Conservation (phyloP, 1,284 basidiomycete species). For the Heterobasidion annosum region DNA sequence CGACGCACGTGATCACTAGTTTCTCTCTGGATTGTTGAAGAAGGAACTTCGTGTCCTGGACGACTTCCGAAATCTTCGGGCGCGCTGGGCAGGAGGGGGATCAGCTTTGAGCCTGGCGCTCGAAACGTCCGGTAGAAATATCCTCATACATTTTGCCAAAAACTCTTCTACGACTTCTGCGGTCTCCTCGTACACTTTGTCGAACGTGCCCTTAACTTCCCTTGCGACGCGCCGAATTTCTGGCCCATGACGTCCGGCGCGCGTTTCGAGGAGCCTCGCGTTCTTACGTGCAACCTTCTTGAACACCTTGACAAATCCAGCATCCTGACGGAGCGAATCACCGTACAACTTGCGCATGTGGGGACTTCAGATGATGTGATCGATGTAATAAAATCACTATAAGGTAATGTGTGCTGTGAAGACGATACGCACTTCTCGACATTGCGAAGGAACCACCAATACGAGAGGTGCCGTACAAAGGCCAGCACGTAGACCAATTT, state of each 20-base stretch:
- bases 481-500: slow-evolving; percentile 84
- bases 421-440: slow-evolving; percentile 70
- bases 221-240: slow-evolving; percentile 70
- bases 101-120: not conserved
- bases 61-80: slow-evolving; percentile 67
- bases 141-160: slow-evolving; percentile 72
- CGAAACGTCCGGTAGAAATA: not conserved
- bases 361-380: slow-evolving; percentile 46
- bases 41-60: slow-evolving; percentile 88
- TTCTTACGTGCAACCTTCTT: slow-evolving; percentile 85
- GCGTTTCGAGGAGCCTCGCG: slow-evolving; percentile 58
- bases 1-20: slow-evolving; percentile 76
- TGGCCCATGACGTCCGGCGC: slow-evolving; percentile 61
- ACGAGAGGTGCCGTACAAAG: slow-evolving; percentile 73
- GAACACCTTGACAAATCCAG: slow-evolving; percentile 94
- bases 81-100: slow-evolving; percentile 26
- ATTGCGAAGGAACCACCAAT: slow-evolving; percentile 86
- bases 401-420: not conserved
- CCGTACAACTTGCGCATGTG: slow-evolving; percentile 98
- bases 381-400: not conserved
- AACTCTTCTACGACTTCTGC: slow-evolving; percentile 89
- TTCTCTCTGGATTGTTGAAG: slow-evolving; percentile 87
- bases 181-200: slow-evolving; percentile 92
- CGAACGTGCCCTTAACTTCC: slow-evolving; percentile 89
- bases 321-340: slow-evolving; percentile 86